phyloP scores from a whole-genome alignment of 305 asterid genomes.

The Coffea humblotiana region DNA sequence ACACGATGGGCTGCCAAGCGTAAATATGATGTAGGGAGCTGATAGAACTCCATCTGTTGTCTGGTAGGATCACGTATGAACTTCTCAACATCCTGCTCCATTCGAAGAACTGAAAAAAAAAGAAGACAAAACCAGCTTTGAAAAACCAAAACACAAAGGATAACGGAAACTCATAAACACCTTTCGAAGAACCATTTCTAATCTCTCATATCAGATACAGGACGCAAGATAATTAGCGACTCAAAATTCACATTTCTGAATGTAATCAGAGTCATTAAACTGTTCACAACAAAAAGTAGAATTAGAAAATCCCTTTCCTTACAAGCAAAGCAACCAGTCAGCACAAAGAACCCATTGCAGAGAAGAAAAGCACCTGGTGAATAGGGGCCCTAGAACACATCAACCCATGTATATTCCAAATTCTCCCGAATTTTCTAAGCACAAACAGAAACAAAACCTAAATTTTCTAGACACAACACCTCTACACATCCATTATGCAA shows the following conservation, averaged over 20 bases:
- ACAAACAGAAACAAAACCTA: no score
- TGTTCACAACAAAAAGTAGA: not conserved
- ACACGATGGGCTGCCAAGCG: slow-evolving; percentile 99
- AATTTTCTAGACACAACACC: no score
- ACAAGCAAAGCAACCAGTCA: no score
- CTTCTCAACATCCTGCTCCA: slow-evolving; percentile 96
- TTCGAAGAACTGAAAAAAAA: slow-evolving; percentile 67
- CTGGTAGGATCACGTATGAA: slow-evolving; percentile 78
- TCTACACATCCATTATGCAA: no score
- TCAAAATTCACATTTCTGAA: not conserved
- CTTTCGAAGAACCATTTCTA: not conserved
- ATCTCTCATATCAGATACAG: no score
- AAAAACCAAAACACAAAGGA: not conserved
- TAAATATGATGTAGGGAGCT: slow-evolving; percentile 94
- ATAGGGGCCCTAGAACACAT: not conserved
- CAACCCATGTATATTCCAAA: not conserved
- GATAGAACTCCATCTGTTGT: slow-evolving; percentile 95
- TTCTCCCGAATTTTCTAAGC: no score
- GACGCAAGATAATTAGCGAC: not conserved
- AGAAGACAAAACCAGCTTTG: slow-evolving; percentile 1
- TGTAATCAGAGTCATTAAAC: not conserved
- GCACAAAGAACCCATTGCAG: not conserved
- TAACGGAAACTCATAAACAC: no score
- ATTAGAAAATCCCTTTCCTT: not conserved
- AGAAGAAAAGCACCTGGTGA: not conserved